Percentiles rank a stretch among this genome's conserved stretches.
Conservation (phyloP, 2,329 filamentous ascomycete species). For the Dendryphion nanum region DNA sequence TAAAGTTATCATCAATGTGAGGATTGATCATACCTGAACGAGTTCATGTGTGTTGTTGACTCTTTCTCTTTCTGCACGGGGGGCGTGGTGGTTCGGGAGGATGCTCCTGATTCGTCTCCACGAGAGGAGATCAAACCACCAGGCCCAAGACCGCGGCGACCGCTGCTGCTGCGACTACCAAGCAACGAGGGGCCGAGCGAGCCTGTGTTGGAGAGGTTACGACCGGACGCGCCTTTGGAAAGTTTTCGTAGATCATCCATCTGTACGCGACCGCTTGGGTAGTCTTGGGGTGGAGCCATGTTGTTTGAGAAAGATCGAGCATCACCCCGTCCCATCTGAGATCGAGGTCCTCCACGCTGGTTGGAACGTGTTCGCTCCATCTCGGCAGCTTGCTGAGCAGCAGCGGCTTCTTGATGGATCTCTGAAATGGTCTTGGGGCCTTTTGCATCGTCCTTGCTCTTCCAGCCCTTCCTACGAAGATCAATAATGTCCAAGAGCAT, state of each 20-base stretch:
- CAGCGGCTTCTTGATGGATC: slow-evolving; percentile 79
- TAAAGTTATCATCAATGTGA: neutral
- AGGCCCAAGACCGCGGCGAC: slow-evolving; percentile 72
- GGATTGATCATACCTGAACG: slow-evolving; percentile 74
- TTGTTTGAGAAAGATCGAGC: slow-evolving; percentile 76
- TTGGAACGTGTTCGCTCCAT: slow-evolving; percentile 56
- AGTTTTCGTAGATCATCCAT: slow-evolving; percentile 90
- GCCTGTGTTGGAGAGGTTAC: slow-evolving; percentile 54
- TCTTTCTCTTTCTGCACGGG: slow-evolving; percentile 65
- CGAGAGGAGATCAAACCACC: slow-evolving; percentile 66
- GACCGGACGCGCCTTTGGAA: slow-evolving; percentile 57
- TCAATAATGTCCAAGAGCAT: slow-evolving; percentile 97
- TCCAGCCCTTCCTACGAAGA: slow-evolving; percentile 74
- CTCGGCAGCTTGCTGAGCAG: slow-evolving; percentile 80
- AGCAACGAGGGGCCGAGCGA: slow-evolving; percentile 81
- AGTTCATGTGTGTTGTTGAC: slow-evolving; percentile 72
- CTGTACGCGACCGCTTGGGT: slow-evolving; percentile 75
- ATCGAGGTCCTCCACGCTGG: slow-evolving; percentile 67
- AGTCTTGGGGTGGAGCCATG: slow-evolving; percentile 69
- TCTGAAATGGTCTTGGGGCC: slow-evolving; percentile 95
- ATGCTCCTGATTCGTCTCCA: slow-evolving; percentile 81
- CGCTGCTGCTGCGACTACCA: slow-evolving; percentile 86
- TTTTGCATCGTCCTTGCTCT: slow-evolving; percentile 86
- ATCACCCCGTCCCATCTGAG: slow-evolving; percentile 78
- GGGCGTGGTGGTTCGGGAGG: slow-evolving; percentile 86